Evolutionary conservation across 106 monocot genomes (phyloP), one percentile per base, ranked within the genome.

Genomic region (Narthecium ossifragum): DNA sequence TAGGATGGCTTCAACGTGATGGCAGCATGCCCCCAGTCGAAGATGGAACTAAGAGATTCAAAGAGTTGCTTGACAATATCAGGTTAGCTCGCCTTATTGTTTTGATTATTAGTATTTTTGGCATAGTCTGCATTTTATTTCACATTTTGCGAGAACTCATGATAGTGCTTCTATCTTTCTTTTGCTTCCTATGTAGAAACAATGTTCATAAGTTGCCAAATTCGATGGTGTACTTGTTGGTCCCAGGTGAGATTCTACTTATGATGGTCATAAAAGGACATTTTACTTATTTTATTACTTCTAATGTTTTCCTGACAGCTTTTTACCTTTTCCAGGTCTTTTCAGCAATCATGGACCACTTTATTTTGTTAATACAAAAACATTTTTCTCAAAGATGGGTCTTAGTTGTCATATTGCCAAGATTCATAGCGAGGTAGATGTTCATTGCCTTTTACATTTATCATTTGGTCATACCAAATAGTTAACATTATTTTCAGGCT

Each of bases 131-230:
- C 18, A 3, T n/a, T n/a, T n/a, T n/a, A n/a, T n/a, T n/a, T n/a
- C n/a, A n/a, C 98, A 98, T 53, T 91, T 98, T 51, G 91, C 91
- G 9, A 98, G 82, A 50, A 98, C 91, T 65, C 98, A 98, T 52
- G 88, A 87, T 59, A 91, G 91, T 87, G 91, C 87, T 68, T n/a
- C n/a, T n/a, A n/a, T 46, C 24, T 62, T 14, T 30, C 33, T 13
- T 56, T 57, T 53, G 15, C 6, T 39, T 65, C 6, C n/a, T n/a
- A n/a, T n/a, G 49, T 77, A 98, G 98, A 66, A 84, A 82, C 55
- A 67, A 77, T 47, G 79, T 88, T 45, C 98, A 98, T 51, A 88
- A 87, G 41, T 62, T 98, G 69, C 90, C 87, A 17, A 77, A 84
- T 75, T 80, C 84, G 55, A 57, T 98, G 76, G 91, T 98, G 23